These are phyloP conservation scores for Camellia japonica DNA, from an alignment of 148 eudicot species.

Conservation along the genomic window DNA sequence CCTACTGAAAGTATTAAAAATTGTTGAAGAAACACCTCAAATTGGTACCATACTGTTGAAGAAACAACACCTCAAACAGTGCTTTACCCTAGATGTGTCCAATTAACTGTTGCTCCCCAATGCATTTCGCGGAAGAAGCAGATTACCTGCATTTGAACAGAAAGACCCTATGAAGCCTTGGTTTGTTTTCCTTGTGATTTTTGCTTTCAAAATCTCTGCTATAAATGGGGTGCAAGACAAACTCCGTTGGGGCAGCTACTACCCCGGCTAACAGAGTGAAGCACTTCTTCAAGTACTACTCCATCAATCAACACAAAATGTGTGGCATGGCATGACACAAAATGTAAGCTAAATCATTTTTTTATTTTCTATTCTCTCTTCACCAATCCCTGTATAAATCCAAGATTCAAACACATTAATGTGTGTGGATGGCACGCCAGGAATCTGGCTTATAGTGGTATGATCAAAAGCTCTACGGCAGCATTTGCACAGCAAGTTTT, in stretches of 20 bases:
- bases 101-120: not conserved
- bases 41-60: no score
- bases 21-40: no score
- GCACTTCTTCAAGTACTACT: conserved; percentile 89
- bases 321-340: conserved; percentile 77
- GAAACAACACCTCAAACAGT: no score
- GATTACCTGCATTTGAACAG: no score
- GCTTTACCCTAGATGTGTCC: no score
- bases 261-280: conserved; percentile 70
- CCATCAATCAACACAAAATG: conserved; percentile 75
- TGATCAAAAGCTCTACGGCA: conserved; percentile 27
- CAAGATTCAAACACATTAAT: conserved; percentile 87
- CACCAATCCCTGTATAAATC: conserved; percentile 85
- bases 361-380: conserved; percentile 61
- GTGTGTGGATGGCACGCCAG: conserved; percentile 56
- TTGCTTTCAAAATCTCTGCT: conserved; percentile 72
- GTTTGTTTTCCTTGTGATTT: not conserved
- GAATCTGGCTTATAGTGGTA: conserved; percentile 55
- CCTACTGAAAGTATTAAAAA: no score
- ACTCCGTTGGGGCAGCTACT: conserved; percentile 52
- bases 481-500: not conserved
- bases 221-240: conserved; percentile 75
- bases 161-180: no score
- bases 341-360: no score
- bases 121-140: no score